Base-by-base conservation (phyloP, 2,329 filamentous ascomycete genomes). In the Blastomyces percursus region DNA sequence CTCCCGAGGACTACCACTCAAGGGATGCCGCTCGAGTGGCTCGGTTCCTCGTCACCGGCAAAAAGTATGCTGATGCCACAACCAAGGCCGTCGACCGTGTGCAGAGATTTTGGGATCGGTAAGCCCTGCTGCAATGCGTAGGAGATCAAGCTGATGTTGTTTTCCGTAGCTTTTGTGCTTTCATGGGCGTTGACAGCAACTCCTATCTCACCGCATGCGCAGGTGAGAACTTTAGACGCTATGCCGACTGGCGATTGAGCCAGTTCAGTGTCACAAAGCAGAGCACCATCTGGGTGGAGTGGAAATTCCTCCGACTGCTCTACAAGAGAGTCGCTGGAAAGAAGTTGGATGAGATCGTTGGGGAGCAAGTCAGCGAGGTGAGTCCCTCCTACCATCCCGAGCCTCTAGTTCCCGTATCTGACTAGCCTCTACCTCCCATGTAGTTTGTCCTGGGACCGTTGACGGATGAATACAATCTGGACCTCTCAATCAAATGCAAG, bases 21-120 rank as follows among this genome's bases (percentile, higher is more conserved):
- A 55, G 52, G 24, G 27, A 55, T 55, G 27, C 27, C 35, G 27
- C 52, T 32, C 27, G 42, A 62, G 61, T 62, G 61, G 16, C 54
- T 59, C 42, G 30, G 12, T 62, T 51, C 48, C 48, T 12, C 42
- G 27, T 42, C 54, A 51, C 42, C 19, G 55, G 61, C 61, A 62
- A 62, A 52, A 62, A 62, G 40, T 62, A 62, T 62, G 61, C 61
- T n/a, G 54, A 62, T 24, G 54, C 55, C 21, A 62, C 61, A 46
- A 42, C 55, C 30, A 35, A 16, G 11, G 30, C 42, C 19, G 57
- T 58, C 24, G 27, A 62, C 27, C 54, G 52, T 30, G 61, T 62
- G 16, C 61, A 62, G 52, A 11, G 44, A n/a, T 62, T 62, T 32
- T 62, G 61, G 55, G 44, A 62, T 59, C 61, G 21, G 42, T 62